Evolutionary conservation across 2,329 filamentous ascomycete genomes (phyloP).

Genomic region (Fusarium musae): DNA sequence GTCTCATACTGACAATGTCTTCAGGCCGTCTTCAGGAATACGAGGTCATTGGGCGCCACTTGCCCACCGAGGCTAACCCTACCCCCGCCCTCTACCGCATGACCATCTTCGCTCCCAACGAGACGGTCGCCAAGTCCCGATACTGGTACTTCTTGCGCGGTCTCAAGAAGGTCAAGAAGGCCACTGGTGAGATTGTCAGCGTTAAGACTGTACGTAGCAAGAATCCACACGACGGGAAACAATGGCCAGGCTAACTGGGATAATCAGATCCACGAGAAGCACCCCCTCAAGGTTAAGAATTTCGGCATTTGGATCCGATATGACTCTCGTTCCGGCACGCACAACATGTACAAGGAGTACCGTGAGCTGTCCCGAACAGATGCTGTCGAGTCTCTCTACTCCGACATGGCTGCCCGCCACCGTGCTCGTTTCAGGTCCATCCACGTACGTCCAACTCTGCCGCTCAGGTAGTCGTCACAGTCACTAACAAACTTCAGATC

Average conservation of each 20-base stretch:
- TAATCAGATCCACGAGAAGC: slow-evolving; percentile 95
- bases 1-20: slow-evolving; percentile 47
- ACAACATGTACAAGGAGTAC: slow-evolving; percentile 99
- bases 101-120: slow-evolving; percentile 99
- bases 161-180: slow-evolving; percentile 99
- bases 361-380: slow-evolving; percentile 97
- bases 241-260: background rate
- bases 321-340: slow-evolving; percentile 98
- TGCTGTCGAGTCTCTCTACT: slow-evolving; percentile 96
- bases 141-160: slow-evolving; percentile 99
- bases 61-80: slow-evolving; percentile 97
- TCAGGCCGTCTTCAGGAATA: slow-evolving; percentile 99
- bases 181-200: slow-evolving; percentile 98
- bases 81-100: slow-evolving; percentile 99
- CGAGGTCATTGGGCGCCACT: slow-evolving; percentile 99
- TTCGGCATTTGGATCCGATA: slow-evolving; percentile 99
- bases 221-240: background rate
- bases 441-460: slow-evolving; percentile 76
- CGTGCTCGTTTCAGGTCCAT: slow-evolving; percentile 96
- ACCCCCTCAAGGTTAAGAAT: slow-evolving; percentile 99
- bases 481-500: slow-evolving; percentile 68
- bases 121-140: slow-evolving; percentile 98
- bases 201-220: slow-evolving; percentile 84
- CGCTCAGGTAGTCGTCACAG: background rate
- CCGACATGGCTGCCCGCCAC: slow-evolving; percentile 99